Conservation (phyloP, 2,329 filamentous ascomycete species). For the Xylaria sp. region DNA sequence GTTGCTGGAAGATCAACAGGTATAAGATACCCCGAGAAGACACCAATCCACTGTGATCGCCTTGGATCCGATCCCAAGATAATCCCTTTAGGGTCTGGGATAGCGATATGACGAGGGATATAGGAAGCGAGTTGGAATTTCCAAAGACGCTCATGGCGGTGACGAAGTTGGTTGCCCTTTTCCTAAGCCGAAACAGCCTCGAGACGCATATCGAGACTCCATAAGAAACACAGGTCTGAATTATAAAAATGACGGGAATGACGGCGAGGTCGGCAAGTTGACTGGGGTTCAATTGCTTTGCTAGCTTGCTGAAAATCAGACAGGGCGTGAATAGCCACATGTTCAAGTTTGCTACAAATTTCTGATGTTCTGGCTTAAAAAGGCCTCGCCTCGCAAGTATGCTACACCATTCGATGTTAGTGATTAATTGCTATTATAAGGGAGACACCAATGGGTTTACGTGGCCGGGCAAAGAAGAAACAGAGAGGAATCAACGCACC, state of each 20-base stretch:
- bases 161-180: constrained; percentile 91
- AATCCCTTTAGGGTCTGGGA: constrained; percentile 91
- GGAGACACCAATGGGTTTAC: neutral
- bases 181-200: constrained; percentile 81
- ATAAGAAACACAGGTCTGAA: constrained; percentile 91
- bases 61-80: constrained; percentile 91
- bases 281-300: constrained; percentile 90
- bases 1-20: constrained; percentile 95
- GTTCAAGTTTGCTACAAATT: constrained; percentile 96
- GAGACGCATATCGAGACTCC: constrained; percentile 76
- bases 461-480: neutral
- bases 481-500: neutral
- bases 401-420: constrained; percentile 36
- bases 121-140: constrained; percentile 97
- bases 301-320: constrained; percentile 96
- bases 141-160: constrained; percentile 98
- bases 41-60: constrained; percentile 95
- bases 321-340: constrained; percentile 97
- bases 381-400: constrained; percentile 89
- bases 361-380: constrained; percentile 96
- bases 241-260: constrained; percentile 92
- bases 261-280: constrained; percentile 91
- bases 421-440: neutral
- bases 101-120: constrained; percentile 93
- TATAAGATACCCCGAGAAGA: constrained; percentile 94